phyloP scores from a whole-genome alignment of 331 rosid genomes.

The Cydonia oblonga region DNA sequence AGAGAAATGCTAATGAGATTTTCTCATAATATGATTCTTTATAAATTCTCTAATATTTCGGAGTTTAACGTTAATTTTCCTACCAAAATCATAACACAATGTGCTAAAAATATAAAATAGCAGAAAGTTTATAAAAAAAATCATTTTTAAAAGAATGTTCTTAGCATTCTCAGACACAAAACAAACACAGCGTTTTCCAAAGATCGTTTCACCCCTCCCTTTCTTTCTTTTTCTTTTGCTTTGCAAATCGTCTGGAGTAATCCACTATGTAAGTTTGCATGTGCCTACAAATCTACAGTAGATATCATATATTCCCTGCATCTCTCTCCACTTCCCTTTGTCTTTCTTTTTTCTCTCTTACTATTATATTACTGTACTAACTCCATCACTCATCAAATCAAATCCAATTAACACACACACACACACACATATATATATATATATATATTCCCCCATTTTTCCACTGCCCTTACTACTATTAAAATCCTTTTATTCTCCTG shows the following conservation, averaged over 20 bases:
- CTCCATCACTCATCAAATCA: constrained; percentile 29
- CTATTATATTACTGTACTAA: constrained; percentile 6
- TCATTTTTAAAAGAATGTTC: too few species aligned
- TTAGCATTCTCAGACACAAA: too few species aligned
- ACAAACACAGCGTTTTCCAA: constrained; percentile 14
- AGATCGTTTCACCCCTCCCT: background rate
- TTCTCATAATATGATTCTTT: too few species aligned
- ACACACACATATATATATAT: too few species aligned
- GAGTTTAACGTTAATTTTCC: too few species aligned
- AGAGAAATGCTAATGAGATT: too few species aligned
- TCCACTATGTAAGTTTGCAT: constrained; percentile 41
- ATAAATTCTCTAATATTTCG: too few species aligned
- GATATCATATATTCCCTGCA: constrained; percentile 60
- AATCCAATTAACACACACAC: constrained; percentile 23
- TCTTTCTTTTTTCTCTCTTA: constrained; percentile 22
- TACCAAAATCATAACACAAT: too few species aligned
- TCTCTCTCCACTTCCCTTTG: constrained; percentile 43
- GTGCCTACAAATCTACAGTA: constrained; percentile 61
- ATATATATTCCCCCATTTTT: constrained; percentile 38
- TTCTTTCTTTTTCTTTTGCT: background rate
- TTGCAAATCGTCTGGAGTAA: constrained; percentile 33
- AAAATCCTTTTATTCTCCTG: background rate
- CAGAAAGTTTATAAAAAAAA: too few species aligned
- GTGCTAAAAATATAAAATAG: too few species aligned
- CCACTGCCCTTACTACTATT: constrained; percentile 6